Conservation (phyloP, 441 rosid genomes). For the Bruguiera hainesii region DNA sequence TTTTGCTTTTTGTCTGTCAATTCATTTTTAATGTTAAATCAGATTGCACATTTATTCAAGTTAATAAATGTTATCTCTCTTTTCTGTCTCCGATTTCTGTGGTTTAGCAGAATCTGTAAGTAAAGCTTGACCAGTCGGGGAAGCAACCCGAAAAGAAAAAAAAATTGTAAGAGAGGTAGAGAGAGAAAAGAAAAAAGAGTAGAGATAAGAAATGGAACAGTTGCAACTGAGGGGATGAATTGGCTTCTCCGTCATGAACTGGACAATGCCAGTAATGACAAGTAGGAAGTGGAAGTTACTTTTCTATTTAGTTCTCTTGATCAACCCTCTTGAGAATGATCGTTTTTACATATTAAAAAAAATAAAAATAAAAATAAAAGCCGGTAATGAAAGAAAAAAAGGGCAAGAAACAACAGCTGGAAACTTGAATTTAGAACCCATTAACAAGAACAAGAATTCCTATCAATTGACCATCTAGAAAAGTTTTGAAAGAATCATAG, state of each 20-base stretch:
- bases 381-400: conserved; percentile 8
- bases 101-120: conserved; percentile 20
- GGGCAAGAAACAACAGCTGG: conserved; percentile 7
- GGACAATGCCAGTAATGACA: conserved; percentile 25
- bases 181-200: conserved; percentile 4
- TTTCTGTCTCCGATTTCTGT: conserved; percentile 10
- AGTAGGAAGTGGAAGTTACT: conserved; percentile 26
- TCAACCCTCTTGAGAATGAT: conserved; percentile 14
- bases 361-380: conserved; percentile 15
- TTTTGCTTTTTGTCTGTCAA: conserved; percentile 1
- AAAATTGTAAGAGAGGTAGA: not conserved
- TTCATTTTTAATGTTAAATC: conserved; percentile 26
- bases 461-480: not conserved
- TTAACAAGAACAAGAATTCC: not conserved
- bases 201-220: conserved; percentile 10
- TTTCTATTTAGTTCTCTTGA: conserved; percentile 21
- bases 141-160: not conserved
- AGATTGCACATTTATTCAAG: conserved; percentile 20
- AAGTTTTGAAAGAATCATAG: no score
- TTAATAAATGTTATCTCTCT: conserved; percentile 18
- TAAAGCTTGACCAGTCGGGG: not conserved
- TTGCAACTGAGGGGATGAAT: not conserved
- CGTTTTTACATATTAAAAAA: conserved; percentile 5
- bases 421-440: not conserved
- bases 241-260: conserved; percentile 19